Conservation (phyloP, 139 green algal genomes). For the Spirogloea muscicola region DNA sequence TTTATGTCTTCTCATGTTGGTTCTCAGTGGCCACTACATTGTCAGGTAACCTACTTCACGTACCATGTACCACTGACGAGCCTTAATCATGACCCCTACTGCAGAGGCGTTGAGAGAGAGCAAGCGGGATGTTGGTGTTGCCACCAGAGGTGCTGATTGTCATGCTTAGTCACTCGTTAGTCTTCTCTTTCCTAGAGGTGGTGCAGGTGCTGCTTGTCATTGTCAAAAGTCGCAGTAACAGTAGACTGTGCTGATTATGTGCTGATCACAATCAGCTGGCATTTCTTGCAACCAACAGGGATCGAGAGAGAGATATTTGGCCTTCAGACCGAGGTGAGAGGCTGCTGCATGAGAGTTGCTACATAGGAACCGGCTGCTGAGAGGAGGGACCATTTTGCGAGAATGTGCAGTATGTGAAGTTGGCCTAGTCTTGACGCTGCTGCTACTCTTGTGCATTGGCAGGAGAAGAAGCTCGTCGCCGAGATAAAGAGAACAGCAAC, state of each 20-base stretch:
- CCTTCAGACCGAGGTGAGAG: not conserved
- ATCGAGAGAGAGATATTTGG: constrained; percentile 1
- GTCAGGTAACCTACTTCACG: no score
- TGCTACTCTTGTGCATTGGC: not conserved
- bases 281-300: constrained; percentile 1
- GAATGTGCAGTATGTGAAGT: no score
- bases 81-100: no score
- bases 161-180: not conserved
- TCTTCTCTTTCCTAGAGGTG: not conserved
- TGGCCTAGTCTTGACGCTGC: no score
- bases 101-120: constrained; percentile 13
- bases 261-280: not conserved
- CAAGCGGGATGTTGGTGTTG: constrained; percentile 2
- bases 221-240: not conserved
- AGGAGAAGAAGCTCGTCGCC: constrained; percentile 41
- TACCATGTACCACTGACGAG: no score
- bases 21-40: no score
- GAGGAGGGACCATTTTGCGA: no score
- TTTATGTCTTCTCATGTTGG: no score
- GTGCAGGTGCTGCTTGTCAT: not conserved
- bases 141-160: constrained; percentile 5
- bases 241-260: not conserved
- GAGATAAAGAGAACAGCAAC: constrained; percentile 39
- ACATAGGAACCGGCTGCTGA: no score
- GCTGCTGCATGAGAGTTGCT: no score